Evolutionary conservation across 805 yeast genomes (phyloP).

Genomic region (Yamadazyma scolyti): DNA sequence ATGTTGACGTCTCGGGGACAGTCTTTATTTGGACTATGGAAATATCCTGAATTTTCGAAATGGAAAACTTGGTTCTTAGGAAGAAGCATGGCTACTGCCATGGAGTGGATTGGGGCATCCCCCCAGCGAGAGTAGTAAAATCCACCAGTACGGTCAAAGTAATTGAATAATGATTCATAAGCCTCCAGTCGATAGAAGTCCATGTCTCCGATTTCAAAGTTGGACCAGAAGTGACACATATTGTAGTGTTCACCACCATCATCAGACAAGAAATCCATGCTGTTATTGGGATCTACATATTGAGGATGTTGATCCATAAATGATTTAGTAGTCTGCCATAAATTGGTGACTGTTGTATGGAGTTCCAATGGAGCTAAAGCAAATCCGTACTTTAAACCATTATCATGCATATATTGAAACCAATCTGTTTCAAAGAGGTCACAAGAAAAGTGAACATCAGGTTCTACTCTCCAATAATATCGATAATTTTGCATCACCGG

Average conservation of each 20-base stretch:
- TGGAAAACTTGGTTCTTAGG: constrained; percentile 66
- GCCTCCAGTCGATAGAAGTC: constrained; percentile 72
- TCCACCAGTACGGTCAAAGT: constrained; percentile 77
- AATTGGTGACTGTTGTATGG: constrained; percentile 76
- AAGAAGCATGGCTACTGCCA: constrained; percentile 77
- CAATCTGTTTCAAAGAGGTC: constrained; percentile 79
- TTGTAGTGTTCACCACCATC: constrained; percentile 67
- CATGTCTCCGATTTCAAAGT: constrained; percentile 77
- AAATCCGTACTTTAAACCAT: constrained; percentile 81
- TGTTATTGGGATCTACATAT: constrained; percentile 56
- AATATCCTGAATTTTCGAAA: constrained; percentile 82
- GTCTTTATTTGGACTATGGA: constrained; percentile 73
- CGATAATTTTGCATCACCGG: constrained; percentile 70
- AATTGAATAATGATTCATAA: constrained; percentile 65
- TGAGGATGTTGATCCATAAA: constrained; percentile 61
- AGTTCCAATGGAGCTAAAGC: constrained; percentile 81
- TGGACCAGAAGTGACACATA: constrained; percentile 88
- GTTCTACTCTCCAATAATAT: constrained; percentile 95
- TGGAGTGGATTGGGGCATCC: constrained; percentile 88
- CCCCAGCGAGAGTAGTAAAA: constrained; percentile 94
- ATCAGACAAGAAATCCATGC: constrained; percentile 68
- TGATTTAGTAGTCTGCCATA: constrained; percentile 74
- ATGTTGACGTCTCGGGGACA: constrained; percentile 68
- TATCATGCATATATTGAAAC: constrained; percentile 73
- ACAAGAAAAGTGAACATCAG: constrained; percentile 74